Evolutionary conservation across 352 stramenopile genomes (phyloP), one percentile per base, ranked within the genome.

Genomic region (Globisporangium heterothallicum): DNA sequence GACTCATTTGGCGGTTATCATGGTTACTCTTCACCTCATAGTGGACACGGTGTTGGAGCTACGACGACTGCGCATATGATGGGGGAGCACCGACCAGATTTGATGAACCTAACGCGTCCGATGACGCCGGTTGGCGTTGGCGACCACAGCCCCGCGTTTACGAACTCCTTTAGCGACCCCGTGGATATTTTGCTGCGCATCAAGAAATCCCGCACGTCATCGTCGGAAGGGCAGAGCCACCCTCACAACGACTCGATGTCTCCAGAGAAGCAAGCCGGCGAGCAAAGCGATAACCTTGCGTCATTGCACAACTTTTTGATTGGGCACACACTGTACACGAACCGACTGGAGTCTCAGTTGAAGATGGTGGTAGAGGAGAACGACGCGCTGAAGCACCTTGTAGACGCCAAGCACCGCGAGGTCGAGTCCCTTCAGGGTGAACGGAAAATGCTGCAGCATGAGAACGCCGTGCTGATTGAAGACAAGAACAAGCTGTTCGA

Each of bases 401-500:
- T 84, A 8, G 67, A 84, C 16, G 42, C 63, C 6, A 82, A 84
- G 36, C 63, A 84, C 21, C 71, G 70, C 27, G 73, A 89, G 55
- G 49, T 87, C 16, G 72, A 87, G 26, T 46, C 50, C 8, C 44
- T 87, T 6, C 61, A 82, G 29, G 60, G 66, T 47, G 74, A 86
- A 22, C 63, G 68, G n/a, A 85, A 85, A 45, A 56, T 67, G 42
- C 60, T 89, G 21, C 73, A 87, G 56, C 68, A 86, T 40, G 78
- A 87, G 58, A 89, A 87, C 47, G 57, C 64, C 2, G 74, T 86
- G 21, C 61, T 89, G 36, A 59, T 75, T 0, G 75, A 87, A 34
- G 76, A 85, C 63, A 87, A 89, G 57, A 86, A 79, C 65, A 89
- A 89, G 64, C 54, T 89, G 14, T 85, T 86, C 45, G 75, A 87